Conservation (phyloP, 2,329 filamentous ascomycete species). For the Leptographium galeiforme region DNA sequence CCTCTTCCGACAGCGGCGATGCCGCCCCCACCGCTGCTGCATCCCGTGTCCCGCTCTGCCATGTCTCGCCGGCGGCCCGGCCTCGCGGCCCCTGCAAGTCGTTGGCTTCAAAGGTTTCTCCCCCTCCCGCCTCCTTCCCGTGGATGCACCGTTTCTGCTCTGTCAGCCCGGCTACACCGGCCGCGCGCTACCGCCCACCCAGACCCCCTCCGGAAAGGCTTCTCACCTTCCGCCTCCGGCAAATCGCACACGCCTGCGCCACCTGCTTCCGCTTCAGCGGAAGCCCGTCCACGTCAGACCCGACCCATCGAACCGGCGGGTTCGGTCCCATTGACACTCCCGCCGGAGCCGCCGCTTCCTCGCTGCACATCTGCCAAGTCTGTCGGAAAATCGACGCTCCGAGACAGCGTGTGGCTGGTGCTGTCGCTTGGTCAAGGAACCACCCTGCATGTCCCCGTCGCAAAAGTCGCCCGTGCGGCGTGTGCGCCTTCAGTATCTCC, state of each 20-base stretch:
- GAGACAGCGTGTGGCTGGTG: no score
- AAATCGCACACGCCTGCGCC: conserved; percentile 40
- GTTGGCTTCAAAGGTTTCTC: background rate
- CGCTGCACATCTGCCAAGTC: background rate
- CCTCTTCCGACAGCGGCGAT: conserved; percentile 4
- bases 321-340: background rate
- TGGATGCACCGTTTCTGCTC: conserved; percentile 29
- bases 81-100: background rate
- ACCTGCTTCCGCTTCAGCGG: conserved; percentile 48
- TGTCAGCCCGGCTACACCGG: background rate
- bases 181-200: background rate
- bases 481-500: no score
- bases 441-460: no score
- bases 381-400: background rate
- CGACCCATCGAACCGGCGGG: conserved; percentile 39
- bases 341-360: background rate
- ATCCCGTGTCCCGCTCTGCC: background rate
- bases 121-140: conserved; percentile 2
- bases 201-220: no score
- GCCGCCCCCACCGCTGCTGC: background rate
- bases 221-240: conserved; percentile 39
- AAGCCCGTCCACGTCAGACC: conserved; percentile 37
- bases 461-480: background rate
- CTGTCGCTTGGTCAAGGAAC: no score
- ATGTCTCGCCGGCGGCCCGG: background rate